phyloP scores from a whole-genome alignment of 495 filamentous ascomycete species.

The Rostrohypoxylon terebratum region DNA sequence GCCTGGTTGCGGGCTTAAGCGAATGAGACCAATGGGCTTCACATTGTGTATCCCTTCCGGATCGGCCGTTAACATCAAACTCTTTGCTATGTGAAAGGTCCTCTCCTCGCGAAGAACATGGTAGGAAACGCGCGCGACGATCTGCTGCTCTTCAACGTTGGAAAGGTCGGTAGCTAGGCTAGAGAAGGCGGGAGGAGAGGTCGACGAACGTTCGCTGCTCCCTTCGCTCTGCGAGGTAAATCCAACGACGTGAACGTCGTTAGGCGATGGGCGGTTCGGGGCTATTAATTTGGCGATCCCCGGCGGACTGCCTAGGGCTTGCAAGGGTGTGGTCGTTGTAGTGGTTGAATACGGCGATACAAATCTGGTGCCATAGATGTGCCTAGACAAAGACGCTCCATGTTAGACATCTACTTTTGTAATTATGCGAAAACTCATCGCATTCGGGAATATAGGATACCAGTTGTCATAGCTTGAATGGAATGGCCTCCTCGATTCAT shows the following conservation, averaged over 20 bases:
- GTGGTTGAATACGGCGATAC: slow-evolving; percentile 56
- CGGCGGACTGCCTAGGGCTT: slow-evolving; percentile 49
- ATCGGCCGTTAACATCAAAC: slow-evolving; percentile 75
- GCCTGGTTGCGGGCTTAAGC: slow-evolving; percentile 70
- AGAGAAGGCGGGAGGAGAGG: slow-evolving; percentile 49
- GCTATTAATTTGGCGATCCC: slow-evolving; percentile 47
- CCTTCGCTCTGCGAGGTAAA: slow-evolving; percentile 51
- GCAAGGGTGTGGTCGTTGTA: slow-evolving; percentile 40
- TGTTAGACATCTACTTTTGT: slow-evolving; percentile 35
- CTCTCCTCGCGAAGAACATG: slow-evolving; percentile 85
- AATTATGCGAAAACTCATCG: slow-evolving; percentile 28
- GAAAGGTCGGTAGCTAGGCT: slow-evolving; percentile 47
- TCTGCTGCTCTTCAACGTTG: slow-evolving; percentile 58
- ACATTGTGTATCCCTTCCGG: slow-evolving; percentile 79
- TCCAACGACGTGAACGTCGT: slow-evolving; percentile 48
- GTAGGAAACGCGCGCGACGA: slow-evolving; percentile 82
- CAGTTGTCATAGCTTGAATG: slow-evolving; percentile 88
- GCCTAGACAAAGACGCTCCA: slow-evolving; percentile 48
- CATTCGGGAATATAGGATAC: slow-evolving; percentile 44
- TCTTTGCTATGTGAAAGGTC: slow-evolving; percentile 82
- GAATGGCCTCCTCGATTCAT: slow-evolving; percentile 74
- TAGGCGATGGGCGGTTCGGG: slow-evolving; percentile 50
- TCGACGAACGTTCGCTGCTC: slow-evolving; percentile 54
- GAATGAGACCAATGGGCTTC: slow-evolving; percentile 77
- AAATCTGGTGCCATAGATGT: slow-evolving; percentile 61